Conservation (phyloP, 345 rosid genomes). For the Murraya koenigii region DNA sequence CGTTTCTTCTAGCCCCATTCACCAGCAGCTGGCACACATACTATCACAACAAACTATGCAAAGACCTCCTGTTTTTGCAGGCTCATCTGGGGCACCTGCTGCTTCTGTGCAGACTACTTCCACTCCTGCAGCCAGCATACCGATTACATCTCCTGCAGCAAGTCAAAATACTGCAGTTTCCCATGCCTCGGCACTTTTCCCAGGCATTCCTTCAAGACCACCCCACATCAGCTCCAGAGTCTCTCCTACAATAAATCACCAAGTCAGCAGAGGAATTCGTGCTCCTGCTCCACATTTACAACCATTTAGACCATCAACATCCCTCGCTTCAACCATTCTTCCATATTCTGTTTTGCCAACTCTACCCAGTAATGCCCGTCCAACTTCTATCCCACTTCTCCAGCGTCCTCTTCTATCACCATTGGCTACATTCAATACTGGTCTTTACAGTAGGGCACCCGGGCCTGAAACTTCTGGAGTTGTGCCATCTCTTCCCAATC, state of each 20-base stretch:
- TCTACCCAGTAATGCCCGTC: constrained; percentile 9
- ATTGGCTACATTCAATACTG: constrained; percentile 19
- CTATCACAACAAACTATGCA: constrained; percentile 29
- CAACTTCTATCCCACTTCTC: constrained; percentile 12
- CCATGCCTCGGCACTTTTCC: constrained; percentile 9
- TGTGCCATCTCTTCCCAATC: constrained; percentile 7
- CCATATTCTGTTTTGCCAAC: constrained; percentile 20
- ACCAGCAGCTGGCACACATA: constrained; percentile 27
- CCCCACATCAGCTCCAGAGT: constrained; percentile 29
- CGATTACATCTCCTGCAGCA: constrained; percentile 8
- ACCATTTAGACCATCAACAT: constrained; percentile 35
- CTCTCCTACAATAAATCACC: constrained; percentile 32
- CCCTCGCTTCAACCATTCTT: constrained; percentile 10
- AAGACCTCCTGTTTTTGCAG: constrained; percentile 20
- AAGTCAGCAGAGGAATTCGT: constrained; percentile 35
- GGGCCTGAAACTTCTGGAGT: constrained; percentile 9
- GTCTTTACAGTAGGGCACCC: not conserved
- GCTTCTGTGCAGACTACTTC: constrained; percentile 3
- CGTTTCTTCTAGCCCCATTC: constrained; percentile 28
- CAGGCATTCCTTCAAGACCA: constrained; percentile 28
- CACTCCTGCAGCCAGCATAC: constrained; percentile 4
- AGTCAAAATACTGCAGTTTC: constrained; percentile 21
- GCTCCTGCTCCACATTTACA: constrained; percentile 60
- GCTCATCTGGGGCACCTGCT: constrained; percentile 19
- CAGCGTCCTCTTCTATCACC: constrained; percentile 13